These are phyloP conservation scores for Daldinia childiae DNA, from an alignment of 495 filamentous ascomycete genomes.

Conservation along the genomic window DNA sequence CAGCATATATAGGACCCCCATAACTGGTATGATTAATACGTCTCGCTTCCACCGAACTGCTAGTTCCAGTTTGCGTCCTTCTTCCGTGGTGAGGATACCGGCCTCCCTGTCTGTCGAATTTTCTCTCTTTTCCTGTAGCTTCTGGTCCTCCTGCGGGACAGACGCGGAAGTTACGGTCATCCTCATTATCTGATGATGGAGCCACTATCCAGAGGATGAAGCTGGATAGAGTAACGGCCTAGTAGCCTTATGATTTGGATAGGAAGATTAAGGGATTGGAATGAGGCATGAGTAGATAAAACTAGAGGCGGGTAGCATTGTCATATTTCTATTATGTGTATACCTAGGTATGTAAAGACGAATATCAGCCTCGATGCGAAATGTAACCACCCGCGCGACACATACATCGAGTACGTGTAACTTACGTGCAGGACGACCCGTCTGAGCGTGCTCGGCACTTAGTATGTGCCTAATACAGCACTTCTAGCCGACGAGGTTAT, in stretches of 20 bases:
- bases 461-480: not conserved
- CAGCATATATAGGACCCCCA: conserved; percentile 36
- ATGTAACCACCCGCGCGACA: conserved; percentile 1
- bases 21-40: conserved; percentile 35
- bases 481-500: not conserved
- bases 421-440: not conserved
- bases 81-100: conserved; percentile 1
- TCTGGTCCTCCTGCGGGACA: not conserved
- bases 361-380: not conserved
- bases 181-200: not conserved
- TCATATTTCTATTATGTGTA: not conserved
- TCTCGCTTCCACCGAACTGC: conserved; percentile 37
- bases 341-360: not conserved
- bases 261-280: not conserved
- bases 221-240: not conserved
- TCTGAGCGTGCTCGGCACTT: not conserved
- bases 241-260: not conserved
- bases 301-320: not conserved
- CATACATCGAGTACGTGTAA: not conserved
- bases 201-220: not conserved
- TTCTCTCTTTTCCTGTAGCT: conserved; percentile 6
- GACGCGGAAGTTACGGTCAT: conserved; percentile 13
- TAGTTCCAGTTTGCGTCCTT: conserved; percentile 28
- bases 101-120: not conserved
- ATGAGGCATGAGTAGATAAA: not conserved